phyloP scores from a whole-genome alignment of 257 asterid species.

The Solanum chilense region DNA sequence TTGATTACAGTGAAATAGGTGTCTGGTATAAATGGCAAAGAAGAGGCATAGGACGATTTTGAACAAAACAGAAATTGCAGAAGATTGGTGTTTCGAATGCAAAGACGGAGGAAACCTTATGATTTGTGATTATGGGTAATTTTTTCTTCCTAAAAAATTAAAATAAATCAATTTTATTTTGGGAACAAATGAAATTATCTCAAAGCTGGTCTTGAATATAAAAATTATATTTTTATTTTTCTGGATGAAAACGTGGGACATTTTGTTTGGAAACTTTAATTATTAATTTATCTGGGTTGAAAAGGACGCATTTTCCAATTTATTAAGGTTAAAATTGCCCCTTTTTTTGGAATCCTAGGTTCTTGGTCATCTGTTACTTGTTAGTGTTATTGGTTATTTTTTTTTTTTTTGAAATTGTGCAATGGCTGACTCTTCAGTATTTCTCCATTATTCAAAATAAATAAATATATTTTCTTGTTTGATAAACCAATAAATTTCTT shows the following conservation, averaged over 20 bases:
- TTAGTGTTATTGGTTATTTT: background rate
- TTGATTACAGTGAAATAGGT: background rate
- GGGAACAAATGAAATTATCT: background rate
- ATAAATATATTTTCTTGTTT: background rate
- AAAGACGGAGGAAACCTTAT: conserved; percentile 71
- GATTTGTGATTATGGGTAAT: conserved; percentile 60
- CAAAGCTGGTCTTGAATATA: background rate
- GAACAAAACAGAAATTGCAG: conserved; percentile 39
- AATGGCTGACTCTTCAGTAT: background rate
- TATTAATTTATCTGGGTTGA: background rate
- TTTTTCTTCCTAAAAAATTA: background rate
- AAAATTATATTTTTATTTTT: background rate
- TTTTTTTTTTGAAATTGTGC: background rate
- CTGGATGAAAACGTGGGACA: background rate
- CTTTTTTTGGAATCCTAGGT: background rate
- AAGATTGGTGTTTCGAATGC: conserved; percentile 72
- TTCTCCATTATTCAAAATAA: background rate
- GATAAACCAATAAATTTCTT: background rate
- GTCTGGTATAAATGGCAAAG: background rate
- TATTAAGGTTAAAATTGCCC: background rate
- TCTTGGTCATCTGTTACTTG: background rate
- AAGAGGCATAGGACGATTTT: conserved; percentile 25
- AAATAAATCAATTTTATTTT: background rate
- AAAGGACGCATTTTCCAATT: background rate
- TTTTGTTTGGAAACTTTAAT: background rate